phyloP scores from a whole-genome alignment of 352 stramenopile genomes.

The Globisporangium abappressorium region DNA sequence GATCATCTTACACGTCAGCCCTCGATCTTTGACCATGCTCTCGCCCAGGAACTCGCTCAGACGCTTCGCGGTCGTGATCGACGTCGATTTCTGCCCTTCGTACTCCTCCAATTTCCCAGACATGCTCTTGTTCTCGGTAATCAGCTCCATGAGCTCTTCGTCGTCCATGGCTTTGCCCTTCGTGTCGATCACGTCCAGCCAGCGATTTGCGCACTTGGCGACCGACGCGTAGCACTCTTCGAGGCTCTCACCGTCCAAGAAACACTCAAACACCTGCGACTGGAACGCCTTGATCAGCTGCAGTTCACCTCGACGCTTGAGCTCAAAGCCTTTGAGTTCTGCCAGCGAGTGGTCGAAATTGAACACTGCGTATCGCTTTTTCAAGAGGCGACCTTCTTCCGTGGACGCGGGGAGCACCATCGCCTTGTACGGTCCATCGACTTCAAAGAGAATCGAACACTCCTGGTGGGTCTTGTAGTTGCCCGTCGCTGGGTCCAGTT shows the following conservation, averaged over 20 bases:
- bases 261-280: conserved; percentile 97
- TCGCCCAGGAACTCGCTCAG: conserved; percentile 97
- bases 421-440: conserved; percentile 97
- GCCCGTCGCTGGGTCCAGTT: conserved; percentile 49
- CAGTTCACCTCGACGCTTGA: conserved; percentile 98
- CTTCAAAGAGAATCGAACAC: conserved; percentile 99
- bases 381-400: conserved; percentile 98
- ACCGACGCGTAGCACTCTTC: conserved; percentile 96
- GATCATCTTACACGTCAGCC: conserved; percentile 98
- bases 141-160: conserved; percentile 96
- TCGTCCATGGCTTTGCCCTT: conserved; percentile 93
- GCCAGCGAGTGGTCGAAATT: conserved; percentile 81
- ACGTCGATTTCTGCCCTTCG: conserved; percentile 96
- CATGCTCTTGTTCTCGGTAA: conserved; percentile 99
- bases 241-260: conserved; percentile 93
- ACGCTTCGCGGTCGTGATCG: conserved; percentile 96
- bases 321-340: conserved; percentile 94
- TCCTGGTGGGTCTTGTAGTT: conserved; percentile 94
- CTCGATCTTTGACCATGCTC: conserved; percentile 98
- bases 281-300: conserved; percentile 99
- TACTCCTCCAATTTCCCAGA: conserved; percentile 97
- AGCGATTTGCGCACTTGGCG: conserved; percentile 96
- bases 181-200: conserved; percentile 98
- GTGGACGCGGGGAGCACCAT: conserved; percentile 99
- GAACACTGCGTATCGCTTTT: conserved; percentile 95